A percentile compares a stretch with the other conserved stretches of the same genome.
These are phyloP conservation scores for Haberlea rhodopensis DNA, from an alignment of 257 asterid genomes.

Conservation along the genomic window DNA sequence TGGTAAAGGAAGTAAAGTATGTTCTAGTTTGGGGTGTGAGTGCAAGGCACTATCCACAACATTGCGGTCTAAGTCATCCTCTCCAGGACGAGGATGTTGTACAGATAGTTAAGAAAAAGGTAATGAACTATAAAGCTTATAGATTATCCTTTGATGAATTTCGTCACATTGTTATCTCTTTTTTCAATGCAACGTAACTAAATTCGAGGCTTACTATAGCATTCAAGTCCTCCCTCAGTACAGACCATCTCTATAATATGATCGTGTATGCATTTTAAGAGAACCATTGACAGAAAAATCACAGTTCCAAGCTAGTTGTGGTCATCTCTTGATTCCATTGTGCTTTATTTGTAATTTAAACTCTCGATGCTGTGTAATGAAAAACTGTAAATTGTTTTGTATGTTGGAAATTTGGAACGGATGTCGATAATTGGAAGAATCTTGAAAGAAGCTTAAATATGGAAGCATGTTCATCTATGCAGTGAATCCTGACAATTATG, in stretches of 20 bases:
- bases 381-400: slow-evolving; percentile 5
- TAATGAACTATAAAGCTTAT: slow-evolving; percentile 27
- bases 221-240: no score
- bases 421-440: neutral
- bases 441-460: slow-evolving; percentile 15
- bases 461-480: slow-evolving; percentile 2
- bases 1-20: slow-evolving; percentile 92
- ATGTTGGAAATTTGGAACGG: neutral
- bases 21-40: slow-evolving; percentile 95
- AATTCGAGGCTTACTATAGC: neutral
- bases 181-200: neutral
- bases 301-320: neutral
- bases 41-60: slow-evolving; percentile 96
- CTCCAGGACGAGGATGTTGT: slow-evolving; percentile 97
- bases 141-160: neutral
- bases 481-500: neutral
- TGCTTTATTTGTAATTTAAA: neutral
- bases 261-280: neutral
- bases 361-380: neutral
- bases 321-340: neutral
- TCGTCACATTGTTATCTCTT: neutral
- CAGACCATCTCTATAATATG: neutral
- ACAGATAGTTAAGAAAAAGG: slow-evolving; percentile 98
- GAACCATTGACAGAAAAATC: neutral
- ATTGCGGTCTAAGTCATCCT: slow-evolving; percentile 85